A percentile compares a stretch with the other conserved stretches of the same genome.
phyloP scores from a whole-genome alignment of 768 basidiomycete genomes.

The Coprinellus aureogranulatus region DNA sequence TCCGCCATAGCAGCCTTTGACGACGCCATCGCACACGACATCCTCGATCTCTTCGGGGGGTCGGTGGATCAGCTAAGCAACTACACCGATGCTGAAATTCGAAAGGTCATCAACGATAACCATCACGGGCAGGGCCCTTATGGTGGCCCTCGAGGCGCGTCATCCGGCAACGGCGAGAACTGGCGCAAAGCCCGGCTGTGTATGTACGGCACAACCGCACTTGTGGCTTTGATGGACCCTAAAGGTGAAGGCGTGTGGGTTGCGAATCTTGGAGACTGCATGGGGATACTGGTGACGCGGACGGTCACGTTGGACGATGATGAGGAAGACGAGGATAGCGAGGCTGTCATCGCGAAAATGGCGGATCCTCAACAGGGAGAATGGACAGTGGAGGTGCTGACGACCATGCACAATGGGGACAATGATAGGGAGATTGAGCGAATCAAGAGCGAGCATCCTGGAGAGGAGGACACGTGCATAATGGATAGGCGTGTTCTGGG shows the following conservation, averaged over 20 bases:
- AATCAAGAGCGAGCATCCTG: conserved; percentile 60
- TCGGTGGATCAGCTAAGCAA: conserved; percentile 43
- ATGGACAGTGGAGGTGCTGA: conserved; percentile 63
- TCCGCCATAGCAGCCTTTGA: conserved; percentile 62
- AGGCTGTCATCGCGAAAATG: background rate
- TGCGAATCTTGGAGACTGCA: conserved; percentile 79
- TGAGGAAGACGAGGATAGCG: background rate
- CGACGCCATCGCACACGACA: conserved; percentile 64
- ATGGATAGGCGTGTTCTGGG: conserved; percentile 69
- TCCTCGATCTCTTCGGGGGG: conserved; percentile 61
- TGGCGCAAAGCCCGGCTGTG: conserved; percentile 65
- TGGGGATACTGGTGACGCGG: conserved; percentile 50
- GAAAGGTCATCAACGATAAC: conserved; percentile 63
- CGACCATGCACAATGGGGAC: conserved; percentile 68
- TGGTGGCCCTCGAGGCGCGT: background rate
- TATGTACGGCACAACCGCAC: conserved; percentile 78
- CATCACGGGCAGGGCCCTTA: conserved; percentile 15
- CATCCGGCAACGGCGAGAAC: conserved; percentile 40
- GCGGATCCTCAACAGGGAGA: conserved; percentile 36
- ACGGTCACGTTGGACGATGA: conserved; percentile 7
- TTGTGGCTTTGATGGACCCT: conserved; percentile 72
- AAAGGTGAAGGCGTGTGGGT: conserved; percentile 70
- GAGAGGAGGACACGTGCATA: conserved; percentile 63
- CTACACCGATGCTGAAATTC: conserved; percentile 56
- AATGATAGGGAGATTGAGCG: conserved; percentile 66